A percentile compares a stretch with the other conserved stretches of the same genome.
Conservation (phyloP, 495 filamentous ascomycete genomes). For the Podospora appendiculata region DNA sequence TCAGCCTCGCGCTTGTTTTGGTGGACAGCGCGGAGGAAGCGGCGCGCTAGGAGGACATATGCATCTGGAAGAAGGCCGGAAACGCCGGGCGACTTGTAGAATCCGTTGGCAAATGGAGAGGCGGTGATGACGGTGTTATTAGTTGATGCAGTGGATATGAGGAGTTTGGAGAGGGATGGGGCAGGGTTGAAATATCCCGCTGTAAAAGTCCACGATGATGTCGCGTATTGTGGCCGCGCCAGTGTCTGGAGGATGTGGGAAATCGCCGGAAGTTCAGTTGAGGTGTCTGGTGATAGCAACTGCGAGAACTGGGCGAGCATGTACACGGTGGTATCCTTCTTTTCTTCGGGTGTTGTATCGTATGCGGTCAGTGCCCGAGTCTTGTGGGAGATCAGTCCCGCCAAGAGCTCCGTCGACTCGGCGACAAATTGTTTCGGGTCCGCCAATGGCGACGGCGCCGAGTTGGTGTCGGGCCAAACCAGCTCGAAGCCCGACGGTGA, state of each 20-base stretch:
- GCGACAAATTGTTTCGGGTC: conserved; percentile 59
- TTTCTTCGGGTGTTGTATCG: conserved; percentile 6
- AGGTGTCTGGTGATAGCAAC: conserved; percentile 66
- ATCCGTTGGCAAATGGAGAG: conserved; percentile 92
- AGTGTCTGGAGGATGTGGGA: conserved; percentile 64
- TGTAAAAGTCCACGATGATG: conserved; percentile 86
- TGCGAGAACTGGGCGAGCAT: conserved; percentile 80
- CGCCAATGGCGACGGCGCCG: conserved; percentile 60
- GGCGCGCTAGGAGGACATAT: conserved; percentile 78
- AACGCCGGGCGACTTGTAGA: conserved; percentile 82
- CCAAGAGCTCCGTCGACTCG: conserved; percentile 57
- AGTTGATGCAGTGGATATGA: conserved; percentile 60
- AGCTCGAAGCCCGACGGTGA: conserved; percentile 58
- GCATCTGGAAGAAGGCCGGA: conserved; percentile 85
- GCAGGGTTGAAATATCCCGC: conserved; percentile 98
- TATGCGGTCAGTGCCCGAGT: conserved; percentile 11
- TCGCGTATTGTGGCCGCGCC: conserved; percentile 47
- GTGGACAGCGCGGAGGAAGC: conserved; percentile 68
- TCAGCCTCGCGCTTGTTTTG: conserved; percentile 46
- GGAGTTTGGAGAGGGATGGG: conserved; percentile 64
- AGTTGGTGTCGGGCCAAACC: conserved; percentile 72
- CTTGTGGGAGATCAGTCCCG: conserved; percentile 49
- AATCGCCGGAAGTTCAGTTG: conserved; percentile 81
- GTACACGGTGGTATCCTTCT: conserved; percentile 68
- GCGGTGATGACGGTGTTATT: conserved; percentile 83